Evolutionary conservation across 1,139 yeast genomes (phyloP).

Genomic region (Blastobotrys proliferans): DNA sequence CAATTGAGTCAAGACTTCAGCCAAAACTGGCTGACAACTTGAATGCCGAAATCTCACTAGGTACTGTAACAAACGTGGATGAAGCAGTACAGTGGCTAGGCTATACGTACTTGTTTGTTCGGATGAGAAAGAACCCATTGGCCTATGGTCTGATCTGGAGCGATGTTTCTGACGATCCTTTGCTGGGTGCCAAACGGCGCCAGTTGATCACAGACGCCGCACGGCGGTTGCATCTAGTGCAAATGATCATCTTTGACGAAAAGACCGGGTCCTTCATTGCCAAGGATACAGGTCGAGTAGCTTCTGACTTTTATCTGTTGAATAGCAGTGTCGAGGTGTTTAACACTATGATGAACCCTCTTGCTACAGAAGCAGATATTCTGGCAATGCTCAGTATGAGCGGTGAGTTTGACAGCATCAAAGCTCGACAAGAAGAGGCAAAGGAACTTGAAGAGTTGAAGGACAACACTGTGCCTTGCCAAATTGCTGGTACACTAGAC

Average conservation of each 20-base stretch:
- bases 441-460: constrained; percentile 59
- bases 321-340: constrained; percentile 86
- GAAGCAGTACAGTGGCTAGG: constrained; percentile 98
- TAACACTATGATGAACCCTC: constrained; percentile 76
- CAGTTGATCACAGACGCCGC: constrained; percentile 79
- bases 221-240: constrained; percentile 70
- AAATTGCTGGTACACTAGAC: constrained; percentile 73
- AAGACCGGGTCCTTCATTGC: constrained; percentile 72
- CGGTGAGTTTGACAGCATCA: constrained; percentile 88
- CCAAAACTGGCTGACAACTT: constrained; percentile 82
- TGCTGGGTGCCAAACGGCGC: constrained; percentile 66
- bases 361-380: constrained; percentile 89
- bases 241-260: constrained; percentile 93
- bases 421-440: constrained; percentile 83
- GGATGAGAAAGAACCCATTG: constrained; percentile 93
- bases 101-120: constrained; percentile 86
- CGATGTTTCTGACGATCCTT: constrained; percentile 79
- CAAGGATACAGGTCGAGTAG: constrained; percentile 89
- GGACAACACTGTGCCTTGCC: constrained; percentile 69
- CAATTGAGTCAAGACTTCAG: constrained; percentile 82
- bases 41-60: constrained; percentile 93
- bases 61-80: constrained; percentile 90
- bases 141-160: constrained; percentile 91
- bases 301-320: constrained; percentile 86
- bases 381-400: constrained; percentile 88